Conservation (phyloP, 306 rosid genomes). For the Cucumis cinereus region DNA sequence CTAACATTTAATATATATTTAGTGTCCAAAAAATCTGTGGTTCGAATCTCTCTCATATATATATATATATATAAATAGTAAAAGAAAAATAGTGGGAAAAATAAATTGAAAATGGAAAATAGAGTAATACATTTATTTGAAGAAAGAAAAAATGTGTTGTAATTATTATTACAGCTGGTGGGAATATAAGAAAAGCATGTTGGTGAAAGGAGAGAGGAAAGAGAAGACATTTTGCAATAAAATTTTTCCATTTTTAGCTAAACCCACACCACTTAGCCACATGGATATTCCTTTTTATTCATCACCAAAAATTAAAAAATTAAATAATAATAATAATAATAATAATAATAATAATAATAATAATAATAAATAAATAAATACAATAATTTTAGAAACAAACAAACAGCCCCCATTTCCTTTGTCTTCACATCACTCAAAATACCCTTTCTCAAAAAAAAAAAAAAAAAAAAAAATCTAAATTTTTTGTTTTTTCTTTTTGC, state of each 20-base stretch:
- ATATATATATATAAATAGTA: not conserved
- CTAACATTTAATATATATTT: no score
- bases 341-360: no score
- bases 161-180: slow-evolving; percentile 1
- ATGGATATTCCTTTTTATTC: slow-evolving; percentile 20
- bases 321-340: no score
- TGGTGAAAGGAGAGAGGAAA: slow-evolving; percentile 10
- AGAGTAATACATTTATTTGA: not conserved
- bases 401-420: slow-evolving; percentile 18
- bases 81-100: not conserved
- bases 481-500: not conserved
- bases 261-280: slow-evolving; percentile 33
- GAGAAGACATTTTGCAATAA: slow-evolving; percentile 16
- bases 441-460: not conserved
- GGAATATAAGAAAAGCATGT: not conserved
- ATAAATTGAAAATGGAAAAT: not conserved
- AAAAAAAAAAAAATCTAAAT: not conserved
- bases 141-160: not conserved
- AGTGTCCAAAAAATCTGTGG: no score
- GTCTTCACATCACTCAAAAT: slow-evolving; percentile 3
- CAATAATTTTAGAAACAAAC: not conserved
- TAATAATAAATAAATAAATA: not conserved
- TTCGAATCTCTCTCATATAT: no score
- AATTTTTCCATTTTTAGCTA: slow-evolving; percentile 36
- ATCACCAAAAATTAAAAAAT: slow-evolving; percentile 6